Conservation (phyloP, 2,329 filamentous ascomycete genomes). For the Penicillium sp. region DNA sequence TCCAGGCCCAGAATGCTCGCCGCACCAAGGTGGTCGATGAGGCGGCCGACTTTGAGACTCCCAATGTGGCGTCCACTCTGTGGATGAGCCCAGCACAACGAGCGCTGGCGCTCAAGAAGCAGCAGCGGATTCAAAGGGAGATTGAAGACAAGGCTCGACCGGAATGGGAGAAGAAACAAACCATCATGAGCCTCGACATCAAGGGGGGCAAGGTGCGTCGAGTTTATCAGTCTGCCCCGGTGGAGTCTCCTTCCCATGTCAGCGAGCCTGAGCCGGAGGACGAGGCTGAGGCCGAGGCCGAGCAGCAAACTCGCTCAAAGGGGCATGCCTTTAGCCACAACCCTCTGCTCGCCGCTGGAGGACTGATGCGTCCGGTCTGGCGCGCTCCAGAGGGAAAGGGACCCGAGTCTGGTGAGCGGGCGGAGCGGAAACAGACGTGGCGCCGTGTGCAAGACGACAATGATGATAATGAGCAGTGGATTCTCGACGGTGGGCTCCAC, state of each 20-base stretch:
- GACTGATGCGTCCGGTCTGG: slow-evolving; percentile 43
- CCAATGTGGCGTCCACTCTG: slow-evolving; percentile 58
- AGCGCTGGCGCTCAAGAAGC: slow-evolving; percentile 73
- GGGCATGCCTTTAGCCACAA: slow-evolving; percentile 40
- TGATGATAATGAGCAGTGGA: slow-evolving; percentile 45
- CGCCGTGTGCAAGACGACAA: slow-evolving; percentile 44
- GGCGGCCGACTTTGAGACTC: slow-evolving; percentile 66
- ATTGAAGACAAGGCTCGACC: slow-evolving; percentile 80
- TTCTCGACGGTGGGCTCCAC: slow-evolving; percentile 40
- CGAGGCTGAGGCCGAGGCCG: slow-evolving; percentile 6
- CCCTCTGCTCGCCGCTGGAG: slow-evolving; percentile 39
- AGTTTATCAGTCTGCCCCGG: slow-evolving; percentile 33
- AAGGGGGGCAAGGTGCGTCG: slow-evolving; percentile 70
- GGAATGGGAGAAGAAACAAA: slow-evolving; percentile 81
- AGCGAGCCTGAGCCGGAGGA: slow-evolving; percentile 14
- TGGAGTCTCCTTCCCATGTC: slow-evolving; percentile 17
- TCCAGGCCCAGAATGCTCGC: slow-evolving; percentile 78
- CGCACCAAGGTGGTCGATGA: slow-evolving; percentile 83
- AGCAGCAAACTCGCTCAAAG: slow-evolving; percentile 13
- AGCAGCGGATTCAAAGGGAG: slow-evolving; percentile 76
- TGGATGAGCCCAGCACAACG: slow-evolving; percentile 82
- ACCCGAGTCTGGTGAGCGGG: slow-evolving; percentile 17
- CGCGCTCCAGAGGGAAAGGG: slow-evolving; percentile 30
- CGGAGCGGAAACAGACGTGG: slow-evolving; percentile 40
- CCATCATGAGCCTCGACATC: slow-evolving; percentile 80